Conservation (phyloP, 2,329 filamentous ascomycete species). For the Hymenoscyphus linearis region DNA sequence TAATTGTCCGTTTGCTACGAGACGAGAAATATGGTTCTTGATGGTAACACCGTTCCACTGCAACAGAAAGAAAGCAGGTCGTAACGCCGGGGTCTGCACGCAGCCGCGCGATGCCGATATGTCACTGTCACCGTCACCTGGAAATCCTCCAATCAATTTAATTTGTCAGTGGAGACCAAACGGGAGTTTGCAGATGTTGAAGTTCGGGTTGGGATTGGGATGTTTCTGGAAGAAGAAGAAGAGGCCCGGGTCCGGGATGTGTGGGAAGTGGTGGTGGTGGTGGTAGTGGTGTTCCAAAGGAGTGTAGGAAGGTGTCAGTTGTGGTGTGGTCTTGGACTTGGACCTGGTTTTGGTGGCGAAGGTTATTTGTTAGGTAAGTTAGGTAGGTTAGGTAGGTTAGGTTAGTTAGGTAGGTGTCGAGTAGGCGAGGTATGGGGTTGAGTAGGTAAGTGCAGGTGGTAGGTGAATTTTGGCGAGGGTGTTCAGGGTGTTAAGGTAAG, state of each 20-base stretch:
- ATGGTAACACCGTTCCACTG: slow-evolving; percentile 14
- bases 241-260: slow-evolving; percentile 12
- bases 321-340: too few species aligned
- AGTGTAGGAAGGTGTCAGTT: slow-evolving; percentile 11
- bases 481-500: neutral
- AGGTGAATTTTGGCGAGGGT: neutral
- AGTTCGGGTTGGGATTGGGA: slow-evolving; percentile 24
- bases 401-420: too few species aligned
- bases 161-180: slow-evolving; percentile 15
- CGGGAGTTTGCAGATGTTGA: slow-evolving; percentile 24
- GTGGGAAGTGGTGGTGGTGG: too few species aligned
- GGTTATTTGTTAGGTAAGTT: too few species aligned
- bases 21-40: slow-evolving; percentile 12
- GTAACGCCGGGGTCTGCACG: slow-evolving; percentile 27
- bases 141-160: slow-evolving; percentile 20
- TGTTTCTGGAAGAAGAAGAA: slow-evolving; percentile 28
- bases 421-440: too few species aligned
- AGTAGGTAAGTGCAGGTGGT: too few species aligned
- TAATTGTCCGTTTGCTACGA: slow-evolving; percentile 20
- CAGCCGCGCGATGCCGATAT: slow-evolving; percentile 26
- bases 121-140: too few species aligned
- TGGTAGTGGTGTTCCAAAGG: slow-evolving; percentile 18
- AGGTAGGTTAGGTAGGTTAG: too few species aligned
- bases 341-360: slow-evolving; percentile 13
- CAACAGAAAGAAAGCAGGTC: slow-evolving; percentile 22